Evolutionary conservation across 1,139 yeast genomes (phyloP).

Genomic region (Sugiyamaella pinicola): DNA sequence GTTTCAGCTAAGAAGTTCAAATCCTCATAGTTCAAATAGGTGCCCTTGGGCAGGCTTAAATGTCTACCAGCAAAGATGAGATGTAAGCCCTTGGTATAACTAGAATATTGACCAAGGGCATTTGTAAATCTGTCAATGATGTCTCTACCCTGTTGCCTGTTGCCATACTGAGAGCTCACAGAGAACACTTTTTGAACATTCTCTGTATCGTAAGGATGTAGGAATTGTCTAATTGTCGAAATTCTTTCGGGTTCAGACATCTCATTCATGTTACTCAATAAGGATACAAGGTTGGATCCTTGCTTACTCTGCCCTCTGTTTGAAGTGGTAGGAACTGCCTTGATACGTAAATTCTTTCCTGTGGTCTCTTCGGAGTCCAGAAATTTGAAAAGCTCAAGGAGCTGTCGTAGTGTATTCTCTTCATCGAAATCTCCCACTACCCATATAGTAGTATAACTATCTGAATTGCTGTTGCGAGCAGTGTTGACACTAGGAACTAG

Average conservation of each 20-base stretch:
- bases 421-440: conserved; percentile 58
- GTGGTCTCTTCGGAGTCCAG: conserved; percentile 27
- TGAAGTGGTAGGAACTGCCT: conserved; percentile 36
- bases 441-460: conserved; percentile 48
- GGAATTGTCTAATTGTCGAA: conserved; percentile 3
- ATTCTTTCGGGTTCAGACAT: conserved; percentile 13
- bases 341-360: conserved; percentile 44
- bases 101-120: conserved; percentile 1
- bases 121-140: conserved; percentile 1
- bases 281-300: conserved; percentile 10
- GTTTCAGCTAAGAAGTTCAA: conserved; percentile 33
- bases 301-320: not conserved
- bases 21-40: conserved; percentile 18
- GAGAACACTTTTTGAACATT: conserved; percentile 3
- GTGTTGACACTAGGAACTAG: conserved; percentile 18
- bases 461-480: conserved; percentile 16
- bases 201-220: conserved; percentile 15
- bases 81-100: conserved; percentile 2
- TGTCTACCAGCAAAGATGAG: conserved; percentile 28
- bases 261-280: conserved; percentile 7
- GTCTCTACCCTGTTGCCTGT: conserved; percentile 3
- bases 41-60: conserved; percentile 11
- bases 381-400: conserved; percentile 45
- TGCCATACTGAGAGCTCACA: conserved; percentile 12
- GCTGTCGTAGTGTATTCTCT: conserved; percentile 46